phyloP scores from a whole-genome alignment of 148 eudicot species.

The Chenopodium berlandieri region DNA sequence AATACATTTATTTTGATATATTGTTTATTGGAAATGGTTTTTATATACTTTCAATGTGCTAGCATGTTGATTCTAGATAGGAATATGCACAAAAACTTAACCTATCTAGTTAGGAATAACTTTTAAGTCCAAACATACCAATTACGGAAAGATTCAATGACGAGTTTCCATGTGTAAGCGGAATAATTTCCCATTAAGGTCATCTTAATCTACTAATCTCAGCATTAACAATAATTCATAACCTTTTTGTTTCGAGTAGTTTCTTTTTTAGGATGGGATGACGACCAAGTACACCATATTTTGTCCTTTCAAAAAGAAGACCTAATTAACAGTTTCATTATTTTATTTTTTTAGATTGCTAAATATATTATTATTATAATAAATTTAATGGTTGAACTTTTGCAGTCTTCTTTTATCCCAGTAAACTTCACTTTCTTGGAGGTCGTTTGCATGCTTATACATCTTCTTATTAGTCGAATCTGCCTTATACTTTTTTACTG shows the following conservation, averaged over 20 bases:
- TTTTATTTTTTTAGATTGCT: not conserved
- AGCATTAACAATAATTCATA: not conserved
- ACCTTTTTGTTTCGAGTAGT: not conserved
- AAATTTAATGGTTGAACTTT: not conserved
- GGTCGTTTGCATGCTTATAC: slow-evolving; percentile 18
- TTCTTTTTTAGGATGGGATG: not conserved
- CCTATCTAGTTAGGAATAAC: slow-evolving; percentile 7
- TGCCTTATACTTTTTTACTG: not conserved
- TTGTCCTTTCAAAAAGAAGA: slow-evolving; percentile 5
- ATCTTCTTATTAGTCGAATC: not conserved
- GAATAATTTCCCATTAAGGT: slow-evolving; percentile 4
- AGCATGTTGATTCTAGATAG: slow-evolving; percentile 20
- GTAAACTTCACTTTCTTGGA: slow-evolving; percentile 12
- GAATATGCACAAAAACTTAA: slow-evolving; percentile 5
- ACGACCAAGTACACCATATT: not conserved
- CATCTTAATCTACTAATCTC: not conserved
- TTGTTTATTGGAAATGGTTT: not conserved
- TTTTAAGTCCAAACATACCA: not conserved
- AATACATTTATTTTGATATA: not conserved
- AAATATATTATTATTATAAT: not conserved
- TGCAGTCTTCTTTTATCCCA: not conserved
- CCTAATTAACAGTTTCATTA: slow-evolving; percentile 15
- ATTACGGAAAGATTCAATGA: not conserved
- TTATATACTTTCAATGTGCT: slow-evolving; percentile 11
- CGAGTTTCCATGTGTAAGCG: slow-evolving; percentile 7